Evolutionary conservation across 768 basidiomycete species (phyloP), one percentile per base, ranked within the genome.

Genomic region (Auriculariales sp.): DNA sequence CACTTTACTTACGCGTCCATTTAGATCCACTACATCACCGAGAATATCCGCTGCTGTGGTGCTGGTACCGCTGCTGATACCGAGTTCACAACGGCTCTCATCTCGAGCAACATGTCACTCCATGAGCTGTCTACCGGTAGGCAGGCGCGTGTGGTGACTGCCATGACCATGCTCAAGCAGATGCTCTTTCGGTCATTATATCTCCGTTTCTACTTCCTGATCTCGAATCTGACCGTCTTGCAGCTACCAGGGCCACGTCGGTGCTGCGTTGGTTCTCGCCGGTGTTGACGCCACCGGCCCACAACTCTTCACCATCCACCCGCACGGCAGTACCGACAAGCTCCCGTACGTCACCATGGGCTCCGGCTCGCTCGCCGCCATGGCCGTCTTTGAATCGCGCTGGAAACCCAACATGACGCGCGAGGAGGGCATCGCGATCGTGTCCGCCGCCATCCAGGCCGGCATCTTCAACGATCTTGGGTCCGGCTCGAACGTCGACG

Each of bases 401-500:
- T 99, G 91, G 92, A 73, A 69, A 59, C 71, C 86, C 28, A 70
- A 85, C 62, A 77, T 99, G 78, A 73, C 78, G 86, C 77, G 86
- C 33, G 75, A 78, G 34, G 82, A 84, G 24, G 94, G 91, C 2
- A 75, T 98, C 46, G 68, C 70, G 4, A 72, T 98, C 17, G 92
- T 97, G 31, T 78, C 83, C 51, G 73, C 78, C 32, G 93, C 95
- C 42, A 81, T 99, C 58, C 80, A 84, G 22, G 87, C 90, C 2
- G 95, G 95, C 75, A 93, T 99, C 62, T 98, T 95, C 77, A 98
- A 99, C 70, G 95, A 99, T 70, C 78, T 98, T 29, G 95, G 95
- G 3, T 97, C 94, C 1, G 95, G 95, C 35, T 92, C 89, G n/a
- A 98, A 99, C 62, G 78, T 98, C 58, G 95, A 99, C 64, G 94